These are phyloP conservation scores for Escallonia rubra DNA, from an alignment of 129 eudicot species.

Conservation along the genomic window DNA sequence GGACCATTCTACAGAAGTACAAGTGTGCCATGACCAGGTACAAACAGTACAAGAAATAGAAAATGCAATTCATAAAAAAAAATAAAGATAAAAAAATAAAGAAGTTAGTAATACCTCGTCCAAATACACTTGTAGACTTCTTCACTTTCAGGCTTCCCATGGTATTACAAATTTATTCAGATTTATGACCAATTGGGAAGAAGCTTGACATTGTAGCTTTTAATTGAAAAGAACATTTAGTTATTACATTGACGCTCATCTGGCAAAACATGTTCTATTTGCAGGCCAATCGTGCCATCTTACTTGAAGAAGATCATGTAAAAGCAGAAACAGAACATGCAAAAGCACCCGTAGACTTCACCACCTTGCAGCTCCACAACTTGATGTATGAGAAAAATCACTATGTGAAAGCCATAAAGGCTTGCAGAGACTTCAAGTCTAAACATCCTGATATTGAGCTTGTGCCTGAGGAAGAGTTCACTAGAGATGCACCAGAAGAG, in stretches of 20 bases:
- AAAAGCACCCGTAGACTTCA: conserved; percentile 96
- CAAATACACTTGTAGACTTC: background rate
- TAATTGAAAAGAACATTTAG: background rate
- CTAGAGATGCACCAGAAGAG: conserved; percentile 75
- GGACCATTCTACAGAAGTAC: too few species aligned
- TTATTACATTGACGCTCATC: background rate
- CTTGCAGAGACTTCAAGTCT: conserved; percentile 93
- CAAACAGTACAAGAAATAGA: too few species aligned
- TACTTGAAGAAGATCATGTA: conserved; percentile 91
- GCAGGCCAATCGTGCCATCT: conserved; percentile 91
- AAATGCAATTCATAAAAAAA: too few species aligned
- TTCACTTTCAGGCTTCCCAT: background rate
- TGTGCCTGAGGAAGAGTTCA: conserved; percentile 87
- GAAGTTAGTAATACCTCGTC: background rate
- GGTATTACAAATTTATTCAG: background rate
- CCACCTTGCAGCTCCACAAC: conserved; percentile 95
- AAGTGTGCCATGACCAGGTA: too few species aligned
- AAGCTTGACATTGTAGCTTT: too few species aligned
- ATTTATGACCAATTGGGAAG: background rate
- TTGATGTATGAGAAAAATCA: conserved; percentile 97
- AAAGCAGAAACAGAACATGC: conserved; percentile 94
- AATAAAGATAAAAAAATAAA: too few species aligned
- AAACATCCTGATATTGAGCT: conserved; percentile 93
- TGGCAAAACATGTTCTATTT: background rate
- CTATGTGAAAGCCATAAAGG: conserved; percentile 89